Base-by-base conservation (phyloP, 352 stramenopile species). In the Phytophthora pseudosyringae region DNA sequence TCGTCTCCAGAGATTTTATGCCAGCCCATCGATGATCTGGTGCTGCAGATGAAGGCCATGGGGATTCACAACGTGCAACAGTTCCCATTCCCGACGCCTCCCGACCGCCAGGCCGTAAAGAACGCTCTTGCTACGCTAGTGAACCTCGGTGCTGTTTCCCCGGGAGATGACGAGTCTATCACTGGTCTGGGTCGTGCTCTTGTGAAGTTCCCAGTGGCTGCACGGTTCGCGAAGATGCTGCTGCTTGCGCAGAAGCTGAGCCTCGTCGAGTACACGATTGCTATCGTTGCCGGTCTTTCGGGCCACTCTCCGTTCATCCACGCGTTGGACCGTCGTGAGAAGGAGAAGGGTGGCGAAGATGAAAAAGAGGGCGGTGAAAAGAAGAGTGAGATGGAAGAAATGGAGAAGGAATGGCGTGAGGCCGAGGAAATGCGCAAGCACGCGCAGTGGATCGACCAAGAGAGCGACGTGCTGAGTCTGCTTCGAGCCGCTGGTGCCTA, bases 21-120 rank as follows among this genome's bases (percentile, higher is more conserved):
- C 32, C 83, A 97, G 46, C 96, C 97, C 7, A 92, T 99, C 31
- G 97, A 99, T 59, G 97, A 99, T 74, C 80, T 99, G 16, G 88
- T 99, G 41, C 80, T 99, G 51, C 91, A 95, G 51, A 99, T 99
- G 95, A 99, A 99, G 65, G 86, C 94, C n/a, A 98, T 99, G 89
- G 91, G 96, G 13, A 98, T 99, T 48, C 84, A 96, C 32, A 92
- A 98, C 64, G 85, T 99, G n/a, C 73, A 88, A 29, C 75, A 87
- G 28, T 99, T 99, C 75, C 97, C 97, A 18, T 99, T 99, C 75
- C 97, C 97, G 35, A 98, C 97, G 25, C 86, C 91, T 12, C 98
- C 97, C 0, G 89, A 98, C 36, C 71, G 76, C 13, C 73, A 87
- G 51, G 91, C 97, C 26, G 86, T 99, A 18, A 79, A 91, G 52